These are phyloP conservation scores for Cercospora sesami DNA, from an alignment of 2,329 filamentous ascomycete species.

Conservation along the genomic window DNA sequence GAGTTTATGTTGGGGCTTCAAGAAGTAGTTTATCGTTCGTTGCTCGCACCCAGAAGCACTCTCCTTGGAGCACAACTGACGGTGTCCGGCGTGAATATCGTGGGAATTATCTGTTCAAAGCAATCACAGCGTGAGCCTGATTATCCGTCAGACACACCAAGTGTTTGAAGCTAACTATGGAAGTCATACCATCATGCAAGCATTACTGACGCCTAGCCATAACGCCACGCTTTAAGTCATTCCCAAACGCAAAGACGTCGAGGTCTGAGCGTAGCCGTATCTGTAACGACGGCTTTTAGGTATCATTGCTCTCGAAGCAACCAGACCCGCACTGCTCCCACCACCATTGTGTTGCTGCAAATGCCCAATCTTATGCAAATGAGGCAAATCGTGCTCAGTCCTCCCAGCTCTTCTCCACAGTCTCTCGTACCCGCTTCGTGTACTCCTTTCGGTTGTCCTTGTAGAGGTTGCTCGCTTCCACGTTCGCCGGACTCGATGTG, in stretches of 20 bases:
- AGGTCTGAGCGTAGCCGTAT: neutral
- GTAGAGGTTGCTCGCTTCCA: slow-evolving; percentile 96
- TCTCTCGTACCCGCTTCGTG: slow-evolving; percentile 89
- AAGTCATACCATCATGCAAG: slow-evolving; percentile 1
- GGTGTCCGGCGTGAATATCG: neutral
- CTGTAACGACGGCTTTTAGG: neutral
- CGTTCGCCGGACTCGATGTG: slow-evolving; percentile 95
- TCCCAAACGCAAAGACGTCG: neutral
- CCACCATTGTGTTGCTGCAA: neutral
- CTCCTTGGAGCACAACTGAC: neutral
- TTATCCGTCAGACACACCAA: neutral
- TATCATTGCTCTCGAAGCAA: neutral
- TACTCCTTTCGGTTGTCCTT: slow-evolving; percentile 98
- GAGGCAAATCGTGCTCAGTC: slow-evolving; percentile 48
- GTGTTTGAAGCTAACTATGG: neutral
- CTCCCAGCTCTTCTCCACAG: slow-evolving; percentile 99
- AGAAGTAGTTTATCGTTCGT: neutral
- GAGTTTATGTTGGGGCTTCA: neutral
- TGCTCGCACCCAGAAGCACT: neutral
- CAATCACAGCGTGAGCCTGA: neutral
- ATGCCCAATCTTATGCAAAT: neutral
- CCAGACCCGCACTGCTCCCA: neutral
- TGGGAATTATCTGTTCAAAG: neutral
- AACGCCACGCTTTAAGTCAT: slow-evolving; percentile 5
- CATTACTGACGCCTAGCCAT: neutral